These are phyloP conservation scores for Tuber melanosporum DNA, from an alignment of 495 filamentous ascomycete genomes.

Conservation along the genomic window DNA sequence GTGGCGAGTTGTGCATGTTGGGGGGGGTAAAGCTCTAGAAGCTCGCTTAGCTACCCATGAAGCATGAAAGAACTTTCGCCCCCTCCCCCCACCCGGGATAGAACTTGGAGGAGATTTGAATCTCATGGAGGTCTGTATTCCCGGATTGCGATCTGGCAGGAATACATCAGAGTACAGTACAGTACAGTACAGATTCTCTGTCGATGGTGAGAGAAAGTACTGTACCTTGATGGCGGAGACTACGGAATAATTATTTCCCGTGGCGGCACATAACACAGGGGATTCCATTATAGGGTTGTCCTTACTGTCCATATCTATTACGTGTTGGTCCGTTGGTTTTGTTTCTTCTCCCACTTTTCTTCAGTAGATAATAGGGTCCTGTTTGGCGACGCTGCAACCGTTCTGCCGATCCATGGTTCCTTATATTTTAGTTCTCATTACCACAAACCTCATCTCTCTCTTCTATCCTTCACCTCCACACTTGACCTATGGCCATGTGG, in stretches of 20 bases:
- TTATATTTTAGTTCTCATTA: no score
- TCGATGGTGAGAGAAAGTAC: neutral
- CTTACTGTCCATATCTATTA: neutral
- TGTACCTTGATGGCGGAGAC: neutral
- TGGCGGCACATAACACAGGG: neutral
- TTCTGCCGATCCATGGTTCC: no score
- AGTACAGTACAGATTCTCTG: neutral
- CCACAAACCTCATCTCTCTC: no score
- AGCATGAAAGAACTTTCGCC: conserved; percentile 69
- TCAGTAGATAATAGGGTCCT: no score
- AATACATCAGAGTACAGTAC: neutral
- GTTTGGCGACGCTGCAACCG: neutral
- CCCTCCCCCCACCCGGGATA: neutral
- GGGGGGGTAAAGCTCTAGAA: conserved; percentile 75
- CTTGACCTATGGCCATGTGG: no score
- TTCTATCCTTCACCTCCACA: no score
- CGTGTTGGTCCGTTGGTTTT: neutral
- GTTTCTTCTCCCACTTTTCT: neutral
- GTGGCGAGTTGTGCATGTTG: conserved; percentile 73
- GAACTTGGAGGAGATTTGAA: neutral
- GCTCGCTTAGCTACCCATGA: conserved; percentile 82
- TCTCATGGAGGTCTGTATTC: neutral
- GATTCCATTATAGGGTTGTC: neutral
- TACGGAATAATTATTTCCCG: no score
- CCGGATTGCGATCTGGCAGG: neutral